These are phyloP conservation scores for Diplotaxis tenuifolia DNA, from an alignment of 345 rosid species.

Conservation along the genomic window DNA sequence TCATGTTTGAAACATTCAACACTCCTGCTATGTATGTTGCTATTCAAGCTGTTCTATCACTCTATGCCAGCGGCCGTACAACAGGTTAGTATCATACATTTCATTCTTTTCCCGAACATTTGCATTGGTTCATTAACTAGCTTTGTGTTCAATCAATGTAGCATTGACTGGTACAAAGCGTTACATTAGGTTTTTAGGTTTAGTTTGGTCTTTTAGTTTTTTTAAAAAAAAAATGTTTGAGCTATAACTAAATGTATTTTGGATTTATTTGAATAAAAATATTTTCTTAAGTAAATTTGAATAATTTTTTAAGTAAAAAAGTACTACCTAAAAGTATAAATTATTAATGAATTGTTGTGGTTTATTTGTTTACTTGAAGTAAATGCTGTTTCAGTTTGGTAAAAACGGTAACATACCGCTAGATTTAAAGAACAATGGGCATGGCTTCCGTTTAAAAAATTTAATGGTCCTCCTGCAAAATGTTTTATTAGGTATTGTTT, in stretches of 20 bases:
- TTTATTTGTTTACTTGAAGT: not conserved
- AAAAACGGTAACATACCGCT: not conserved
- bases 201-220: not conserved
- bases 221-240: not conserved
- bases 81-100: conserved; percentile 45
- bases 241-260: not conserved
- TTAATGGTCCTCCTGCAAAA: conserved; percentile 14
- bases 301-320: not conserved
- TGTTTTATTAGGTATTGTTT: conserved; percentile 50
- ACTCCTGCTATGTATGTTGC: conserved; percentile 81
- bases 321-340: not conserved
- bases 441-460: not conserved
- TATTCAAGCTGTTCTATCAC: conserved; percentile 74
- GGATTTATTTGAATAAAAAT: not conserved
- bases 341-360: not conserved
- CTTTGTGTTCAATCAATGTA: not conserved
- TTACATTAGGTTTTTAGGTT: too few species aligned
- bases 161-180: too few species aligned
- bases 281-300: not conserved
- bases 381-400: not conserved
- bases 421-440: not conserved
- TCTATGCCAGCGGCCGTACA: conserved; percentile 73
- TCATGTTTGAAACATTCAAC: conserved; percentile 72
- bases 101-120: not conserved
- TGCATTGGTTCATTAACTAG: not conserved